phyloP scores from a whole-genome alignment of 2,329 filamentous ascomycete species.

The Daldinia sp. region DNA sequence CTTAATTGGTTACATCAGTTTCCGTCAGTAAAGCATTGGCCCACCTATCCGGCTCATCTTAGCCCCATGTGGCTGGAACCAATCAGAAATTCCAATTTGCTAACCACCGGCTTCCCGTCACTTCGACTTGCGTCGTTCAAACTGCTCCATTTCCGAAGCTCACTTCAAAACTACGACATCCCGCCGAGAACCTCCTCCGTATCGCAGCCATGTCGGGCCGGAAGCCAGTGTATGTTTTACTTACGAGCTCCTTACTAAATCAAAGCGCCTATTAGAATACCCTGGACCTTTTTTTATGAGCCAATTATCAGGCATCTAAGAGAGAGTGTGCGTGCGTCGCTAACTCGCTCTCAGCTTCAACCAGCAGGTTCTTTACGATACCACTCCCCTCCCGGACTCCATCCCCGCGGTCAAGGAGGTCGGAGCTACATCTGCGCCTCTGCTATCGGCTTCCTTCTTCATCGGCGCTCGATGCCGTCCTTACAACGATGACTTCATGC shows the following conservation, averaged over 20 bases:
- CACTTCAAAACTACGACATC: conserved; percentile 31
- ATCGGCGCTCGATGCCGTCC: conserved; percentile 93
- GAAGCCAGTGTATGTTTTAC: conserved; percentile 62
- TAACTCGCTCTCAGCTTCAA: conserved; percentile 75
- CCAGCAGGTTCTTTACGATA: conserved; percentile 92
- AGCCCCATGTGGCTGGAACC: conserved; percentile 43
- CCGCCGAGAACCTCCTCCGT: conserved; percentile 31
- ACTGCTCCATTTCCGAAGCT: conserved; percentile 43
- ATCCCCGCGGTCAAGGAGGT: conserved; percentile 95
- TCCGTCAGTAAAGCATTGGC: neutral
- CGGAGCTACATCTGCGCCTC: conserved; percentile 88
- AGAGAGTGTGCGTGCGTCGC: conserved; percentile 34
- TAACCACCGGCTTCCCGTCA: conserved; percentile 34
- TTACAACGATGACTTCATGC: conserved; percentile 99
- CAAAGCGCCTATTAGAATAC: conserved; percentile 29
- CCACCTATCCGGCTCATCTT: neutral
- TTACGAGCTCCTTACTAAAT: neutral
- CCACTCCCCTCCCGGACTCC: conserved; percentile 88
- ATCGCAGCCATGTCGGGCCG: conserved; percentile 65
- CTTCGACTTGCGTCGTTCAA: conserved; percentile 24
- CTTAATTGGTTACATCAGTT: neutral
- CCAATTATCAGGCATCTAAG: neutral
- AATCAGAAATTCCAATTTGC: conserved; percentile 48
- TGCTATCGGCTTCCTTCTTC: conserved; percentile 93
- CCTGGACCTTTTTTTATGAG: neutral